phyloP scores from a whole-genome alignment of 202 grass and related monocot species.

The Hordeum pubiflorum region DNA sequence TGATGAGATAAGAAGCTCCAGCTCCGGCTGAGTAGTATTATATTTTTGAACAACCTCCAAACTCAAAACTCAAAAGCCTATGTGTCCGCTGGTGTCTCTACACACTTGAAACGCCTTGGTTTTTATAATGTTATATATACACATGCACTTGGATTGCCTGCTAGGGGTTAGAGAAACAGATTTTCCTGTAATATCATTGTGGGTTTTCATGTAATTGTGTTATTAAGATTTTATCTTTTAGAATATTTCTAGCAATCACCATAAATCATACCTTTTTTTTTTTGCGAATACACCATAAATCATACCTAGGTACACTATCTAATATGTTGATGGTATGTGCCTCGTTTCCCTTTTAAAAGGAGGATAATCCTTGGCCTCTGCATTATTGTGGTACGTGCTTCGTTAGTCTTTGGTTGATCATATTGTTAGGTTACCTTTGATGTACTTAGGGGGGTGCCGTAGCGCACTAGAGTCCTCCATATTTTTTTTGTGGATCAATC shows the following conservation, averaged over 20 bases:
- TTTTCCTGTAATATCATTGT: neutral
- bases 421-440: neutral
- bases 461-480: conserved; percentile 1
- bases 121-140: neutral
- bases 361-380: too few species aligned
- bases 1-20: conserved; percentile 30
- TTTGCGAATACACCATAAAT: neutral
- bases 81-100: conserved; percentile 6
- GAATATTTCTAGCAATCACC: neutral
- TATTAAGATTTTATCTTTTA: neutral
- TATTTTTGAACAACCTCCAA: neutral
- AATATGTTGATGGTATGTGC: neutral
- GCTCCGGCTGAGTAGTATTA: neutral
- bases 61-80: neutral
- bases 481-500: conserved; percentile 7
- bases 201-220: neutral
- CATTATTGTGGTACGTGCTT: neutral
- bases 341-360: too few species aligned
- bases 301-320: neutral
- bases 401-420: neutral
- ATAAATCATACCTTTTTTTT: neutral
- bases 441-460: neutral
- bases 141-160: neutral
- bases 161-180: neutral
- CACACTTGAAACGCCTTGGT: neutral